phyloP scores from a whole-genome alignment of 768 basidiomycete species.

The Mycena leptocephala region DNA sequence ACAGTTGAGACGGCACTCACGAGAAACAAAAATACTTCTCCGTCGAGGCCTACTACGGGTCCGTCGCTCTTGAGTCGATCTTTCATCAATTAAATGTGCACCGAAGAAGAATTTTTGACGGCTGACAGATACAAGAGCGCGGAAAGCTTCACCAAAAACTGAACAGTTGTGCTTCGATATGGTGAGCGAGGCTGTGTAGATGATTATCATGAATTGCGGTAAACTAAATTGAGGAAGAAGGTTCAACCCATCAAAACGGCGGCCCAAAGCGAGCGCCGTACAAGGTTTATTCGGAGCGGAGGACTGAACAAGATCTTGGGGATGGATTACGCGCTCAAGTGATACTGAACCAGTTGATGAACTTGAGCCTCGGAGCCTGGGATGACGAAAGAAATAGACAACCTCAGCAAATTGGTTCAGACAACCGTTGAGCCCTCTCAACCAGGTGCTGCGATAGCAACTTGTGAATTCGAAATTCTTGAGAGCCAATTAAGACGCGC shows the following conservation, averaged over 20 bases:
- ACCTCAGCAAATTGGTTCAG: not conserved
- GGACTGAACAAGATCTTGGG: not conserved
- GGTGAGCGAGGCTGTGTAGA: conserved; percentile 24
- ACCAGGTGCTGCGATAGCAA: not conserved
- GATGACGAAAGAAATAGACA: not conserved
- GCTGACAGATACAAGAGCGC: conserved; percentile 15
- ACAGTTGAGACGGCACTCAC: not conserved
- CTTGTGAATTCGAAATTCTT: not conserved
- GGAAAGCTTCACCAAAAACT: not conserved
- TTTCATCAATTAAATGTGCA: not conserved
- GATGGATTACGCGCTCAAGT: not conserved
- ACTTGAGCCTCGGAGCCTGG: not conserved
- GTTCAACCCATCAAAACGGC: not conserved
- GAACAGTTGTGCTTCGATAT: not conserved
- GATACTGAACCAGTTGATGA: not conserved
- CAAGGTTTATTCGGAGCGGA: not conserved
- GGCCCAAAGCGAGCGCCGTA: not conserved
- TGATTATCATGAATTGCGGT: conserved; percentile 31
- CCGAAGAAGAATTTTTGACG: conserved; percentile 7
- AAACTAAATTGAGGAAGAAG: conserved; percentile 4
- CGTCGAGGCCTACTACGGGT: conserved; percentile 2
- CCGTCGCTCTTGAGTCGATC: conserved; percentile 10
- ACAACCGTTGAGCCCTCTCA: not conserved
- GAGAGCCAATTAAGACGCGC: not conserved
- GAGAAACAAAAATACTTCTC: not conserved